A percentile compares a stretch with the other conserved stretches of the same genome.
Evolutionary conservation across 2,329 filamentous ascomycete species (phyloP).

Genomic region (Trichoderma oligosporum): DNA sequence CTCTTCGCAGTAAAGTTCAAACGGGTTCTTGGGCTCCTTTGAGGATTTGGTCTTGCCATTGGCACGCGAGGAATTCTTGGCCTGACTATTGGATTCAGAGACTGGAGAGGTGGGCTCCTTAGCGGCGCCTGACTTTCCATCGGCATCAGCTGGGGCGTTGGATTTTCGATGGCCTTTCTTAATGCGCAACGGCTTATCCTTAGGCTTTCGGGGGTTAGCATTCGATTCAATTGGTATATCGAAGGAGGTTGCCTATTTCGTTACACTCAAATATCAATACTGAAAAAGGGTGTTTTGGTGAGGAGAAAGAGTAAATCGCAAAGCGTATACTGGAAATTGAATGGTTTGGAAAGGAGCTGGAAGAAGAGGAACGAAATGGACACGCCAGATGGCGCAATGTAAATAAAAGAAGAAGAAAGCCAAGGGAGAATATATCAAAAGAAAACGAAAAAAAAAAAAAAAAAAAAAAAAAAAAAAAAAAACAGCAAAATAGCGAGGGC

Average conservation of each 20-base stretch:
- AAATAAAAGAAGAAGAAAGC: not conserved
- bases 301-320: slow-evolving; percentile 8
- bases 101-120: slow-evolving; percentile 47
- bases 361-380: slow-evolving; percentile 9
- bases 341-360: not conserved
- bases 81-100: slow-evolving; percentile 45
- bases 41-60: slow-evolving; percentile 45
- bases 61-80: slow-evolving; percentile 31
- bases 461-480: not conserved
- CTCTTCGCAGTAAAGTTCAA: slow-evolving; percentile 54
- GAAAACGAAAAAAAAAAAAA: not conserved
- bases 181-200: slow-evolving; percentile 71
- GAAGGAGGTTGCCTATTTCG: slow-evolving; percentile 32
- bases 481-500: too few relatives aligned
- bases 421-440: too few relatives aligned
- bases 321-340: not conserved
- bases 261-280: slow-evolving; percentile 35
- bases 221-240: slow-evolving; percentile 32
- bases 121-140: slow-evolving; percentile 42
- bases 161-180: slow-evolving; percentile 69
- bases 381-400: not conserved
- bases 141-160: slow-evolving; percentile 45
- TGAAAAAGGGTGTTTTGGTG: slow-evolving; percentile 22
- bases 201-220: slow-evolving; percentile 54
- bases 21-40: slow-evolving; percentile 43